Base-by-base conservation (phyloP, 2,329 filamentous ascomycete species). In the Ceratocystis albifundus region DNA sequence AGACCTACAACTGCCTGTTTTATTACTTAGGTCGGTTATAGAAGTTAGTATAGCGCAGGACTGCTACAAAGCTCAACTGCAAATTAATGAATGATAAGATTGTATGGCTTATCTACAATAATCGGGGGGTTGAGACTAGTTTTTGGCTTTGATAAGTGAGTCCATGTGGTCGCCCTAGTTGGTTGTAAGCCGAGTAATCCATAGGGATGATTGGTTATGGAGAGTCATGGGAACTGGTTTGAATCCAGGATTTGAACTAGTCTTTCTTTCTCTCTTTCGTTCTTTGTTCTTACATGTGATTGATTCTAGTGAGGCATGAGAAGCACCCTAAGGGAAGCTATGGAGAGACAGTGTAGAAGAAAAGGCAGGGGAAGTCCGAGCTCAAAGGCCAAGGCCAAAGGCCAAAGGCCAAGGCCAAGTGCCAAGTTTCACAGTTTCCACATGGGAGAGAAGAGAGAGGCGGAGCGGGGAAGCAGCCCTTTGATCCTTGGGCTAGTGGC, bases 11-110 rank as follows among this genome's bases (percentile, higher is more conserved):
- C 5, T 41, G 12, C 36, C 36, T 41, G 36, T 41, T 41, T 41
- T 41, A 41, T 41, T 12, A 41, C 36, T 41, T 28, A 15, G 50
- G 50, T 22, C 20, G 50, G 50, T 55, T 55, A 55, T 55, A 55
- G 25, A 28, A 55, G 50, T 22, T 55, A 28, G 20, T 55, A 55
- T 55, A 55, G 20, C 25, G 50, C 50, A 55, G 50, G 12, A 55
- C 20, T 25, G 50, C 20, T 55, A 55, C 50, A 55, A 12, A 28
- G 50, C 50, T 25, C 12, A 20, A 55, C 50, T 55, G 25, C 25
- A 55, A 25, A 5, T 41, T 55, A 55, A 55, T 55, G 25, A 55
- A 55, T 55, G 50, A 25, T 55, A 55, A 55, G 50, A 55, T 55
- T 55, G 10, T 55, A 55, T 55, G 20, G 50, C 50, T 55, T 55